A percentile compares a stretch with the other conserved stretches of the same genome.
phyloP scores from a whole-genome alignment of 2,329 filamentous ascomycete species.

The Rhinocladiella similis region DNA sequence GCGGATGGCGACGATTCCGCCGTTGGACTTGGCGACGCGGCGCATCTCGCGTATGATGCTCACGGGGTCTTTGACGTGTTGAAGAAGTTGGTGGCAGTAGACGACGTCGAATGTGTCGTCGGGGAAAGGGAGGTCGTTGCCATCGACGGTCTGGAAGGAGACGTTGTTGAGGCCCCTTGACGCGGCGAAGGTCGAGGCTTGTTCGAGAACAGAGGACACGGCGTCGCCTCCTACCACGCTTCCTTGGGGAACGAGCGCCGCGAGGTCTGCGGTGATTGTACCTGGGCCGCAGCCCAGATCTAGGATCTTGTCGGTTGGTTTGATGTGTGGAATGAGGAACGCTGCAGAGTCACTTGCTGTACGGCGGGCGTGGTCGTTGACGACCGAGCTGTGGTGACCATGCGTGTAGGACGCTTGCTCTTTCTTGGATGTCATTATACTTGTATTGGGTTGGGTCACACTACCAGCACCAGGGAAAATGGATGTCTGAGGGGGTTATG shows the following conservation, averaged over 20 bases:
- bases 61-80: conserved; percentile 56
- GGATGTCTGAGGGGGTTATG: too few species aligned
- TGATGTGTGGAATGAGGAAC: conserved; percentile 42
- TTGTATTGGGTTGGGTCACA: too few species aligned
- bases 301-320: conserved; percentile 39
- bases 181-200: conserved; percentile 34
- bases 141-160: conserved; percentile 40
- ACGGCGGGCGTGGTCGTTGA: conserved; percentile 36
- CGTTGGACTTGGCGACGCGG: conserved; percentile 50
- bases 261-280: conserved; percentile 44
- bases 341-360: conserved; percentile 38
- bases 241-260: conserved; percentile 39
- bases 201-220: conserved; percentile 32
- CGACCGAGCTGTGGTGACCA: conserved; percentile 40
- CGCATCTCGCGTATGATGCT: conserved; percentile 55
- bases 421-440: conserved; percentile 8
- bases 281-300: conserved; percentile 48
- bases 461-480: too few species aligned
- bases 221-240: conserved; percentile 40
- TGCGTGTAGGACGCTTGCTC: conserved; percentile 37
- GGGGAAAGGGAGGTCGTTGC: conserved; percentile 42
- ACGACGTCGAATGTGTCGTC: conserved; percentile 61
- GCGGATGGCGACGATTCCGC: conserved; percentile 53
- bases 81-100: conserved; percentile 58
- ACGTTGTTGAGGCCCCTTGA: conserved; percentile 36